Evolutionary conservation across 768 basidiomycete species (phyloP), one percentile per base, ranked within the genome.

Genomic region (Xanthoconium stramineum): DNA sequence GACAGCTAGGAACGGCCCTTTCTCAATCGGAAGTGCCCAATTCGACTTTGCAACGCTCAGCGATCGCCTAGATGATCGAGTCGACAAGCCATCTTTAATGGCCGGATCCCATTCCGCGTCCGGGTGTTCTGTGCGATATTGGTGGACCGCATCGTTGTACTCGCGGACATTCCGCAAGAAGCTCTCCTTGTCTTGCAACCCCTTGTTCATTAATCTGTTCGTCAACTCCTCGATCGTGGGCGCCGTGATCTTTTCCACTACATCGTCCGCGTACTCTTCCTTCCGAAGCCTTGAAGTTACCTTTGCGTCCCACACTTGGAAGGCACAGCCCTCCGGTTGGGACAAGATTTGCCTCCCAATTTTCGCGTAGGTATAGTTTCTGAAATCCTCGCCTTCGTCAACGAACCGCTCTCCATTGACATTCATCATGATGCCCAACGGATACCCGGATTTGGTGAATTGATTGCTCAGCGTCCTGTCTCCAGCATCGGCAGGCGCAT

Each of bases 381-480:
- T 78, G 65, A 82, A 87, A 70, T 89, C 85, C 47, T 79, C 80
- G 37, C 86, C 86, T 68, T 88, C 87, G 58, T 89, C 85, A 37
- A 87, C 85, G 60, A 88, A 89, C 15, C 86, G 76, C 50, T 68
- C 59, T 5, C 87, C 87, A 2, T 68, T 57, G 0, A 75, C 63
- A 62, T 87, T 89, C 28, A 86, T 69, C 86, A 86, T 88, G 56
- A 89, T 75, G 2, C 86, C 86, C 11, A 87, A 72, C 3, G 87
- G 85, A 63, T 88, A 88, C 2, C 87, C 84, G 11, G 85, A 87
- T 68, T 88, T 88, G 8, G 86, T 88, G 68, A 77, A 86, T 59
- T 86, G 84, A 65, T 89, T 88, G 55, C 82, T 85, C 52, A 86
- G 67, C 46, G 74, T 73, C 48, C 84, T 80, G 53, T 82, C 76